Evolutionary conservation across 345 rosid species (phyloP).

Genomic region (Brassica juncea): DNA sequence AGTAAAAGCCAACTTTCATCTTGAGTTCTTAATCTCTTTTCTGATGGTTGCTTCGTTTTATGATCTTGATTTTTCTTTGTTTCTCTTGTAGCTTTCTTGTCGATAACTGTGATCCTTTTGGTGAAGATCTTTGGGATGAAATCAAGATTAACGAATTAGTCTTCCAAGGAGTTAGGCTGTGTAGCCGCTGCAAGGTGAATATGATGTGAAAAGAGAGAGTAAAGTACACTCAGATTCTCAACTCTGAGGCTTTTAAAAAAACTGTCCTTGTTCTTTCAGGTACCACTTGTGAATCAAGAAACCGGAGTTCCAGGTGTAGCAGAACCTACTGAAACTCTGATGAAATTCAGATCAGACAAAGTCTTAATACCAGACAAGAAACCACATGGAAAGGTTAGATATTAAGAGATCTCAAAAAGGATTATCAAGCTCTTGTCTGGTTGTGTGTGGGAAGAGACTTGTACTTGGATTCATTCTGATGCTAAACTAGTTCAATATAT

Average conservation of each 20-base stretch:
- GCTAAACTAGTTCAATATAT: background rate
- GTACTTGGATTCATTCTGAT: background rate
- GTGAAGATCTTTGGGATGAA: slow-evolving; percentile 89
- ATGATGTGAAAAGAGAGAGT: background rate
- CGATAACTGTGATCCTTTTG: slow-evolving; percentile 67
- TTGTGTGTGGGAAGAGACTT: slow-evolving; percentile 6
- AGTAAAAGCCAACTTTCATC: slow-evolving; percentile 41
- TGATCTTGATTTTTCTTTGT: background rate
- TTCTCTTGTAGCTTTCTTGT: slow-evolving; percentile 61
- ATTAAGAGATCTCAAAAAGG: background rate
- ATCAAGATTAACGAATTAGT: slow-evolving; percentile 52
- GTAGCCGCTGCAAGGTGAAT: slow-evolving; percentile 86
- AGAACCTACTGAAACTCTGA: slow-evolving; percentile 77
- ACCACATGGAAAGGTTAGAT: slow-evolving; percentile 65
- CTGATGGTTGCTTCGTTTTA: background rate
- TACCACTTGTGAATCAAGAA: slow-evolving; percentile 80
- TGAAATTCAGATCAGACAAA: slow-evolving; percentile 63
- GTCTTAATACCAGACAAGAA: slow-evolving; percentile 66
- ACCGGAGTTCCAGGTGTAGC: slow-evolving; percentile 56
- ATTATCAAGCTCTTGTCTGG: background rate
- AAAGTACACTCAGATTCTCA: background rate
- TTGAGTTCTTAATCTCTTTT: background rate
- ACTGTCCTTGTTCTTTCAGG: slow-evolving; percentile 40
- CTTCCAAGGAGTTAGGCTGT: slow-evolving; percentile 71
- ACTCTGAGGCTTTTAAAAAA: background rate